A percentile compares a stretch with the other conserved stretches of the same genome.
Evolutionary conservation across 2,329 filamentous ascomycete genomes (phyloP).

Genomic region (Teratosphaeria gauchensis): DNA sequence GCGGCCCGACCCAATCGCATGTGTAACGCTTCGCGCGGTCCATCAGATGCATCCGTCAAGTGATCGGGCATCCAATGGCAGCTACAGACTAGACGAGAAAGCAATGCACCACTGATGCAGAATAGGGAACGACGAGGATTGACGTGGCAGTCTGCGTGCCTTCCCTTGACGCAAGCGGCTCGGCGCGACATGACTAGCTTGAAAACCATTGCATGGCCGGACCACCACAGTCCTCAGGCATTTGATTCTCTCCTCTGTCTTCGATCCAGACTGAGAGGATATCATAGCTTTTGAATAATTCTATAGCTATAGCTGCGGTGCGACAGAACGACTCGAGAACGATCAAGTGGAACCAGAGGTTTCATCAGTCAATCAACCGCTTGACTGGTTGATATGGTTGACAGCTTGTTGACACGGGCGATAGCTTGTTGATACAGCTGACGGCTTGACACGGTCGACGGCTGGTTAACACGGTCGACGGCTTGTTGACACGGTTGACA

Average conservation of each 20-base stretch:
- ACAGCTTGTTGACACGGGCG: too few species aligned
- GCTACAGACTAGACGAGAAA: not conserved
- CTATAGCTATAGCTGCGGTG: not conserved
- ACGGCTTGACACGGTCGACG: too few species aligned
- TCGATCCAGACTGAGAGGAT: not conserved
- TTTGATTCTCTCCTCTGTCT: not conserved
- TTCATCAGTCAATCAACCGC: too few species aligned
- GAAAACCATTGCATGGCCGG: too few species aligned
- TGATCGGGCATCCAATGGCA: not conserved
- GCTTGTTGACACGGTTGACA: too few species aligned
- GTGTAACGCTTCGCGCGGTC: slow-evolving; percentile 1
- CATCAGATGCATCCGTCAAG: not conserved
- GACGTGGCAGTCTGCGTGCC: not conserved
- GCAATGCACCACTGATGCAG: not conserved
- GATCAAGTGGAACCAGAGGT: not conserved
- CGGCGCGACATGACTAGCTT: not conserved
- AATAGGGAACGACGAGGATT: not conserved
- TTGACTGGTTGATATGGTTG: too few species aligned
- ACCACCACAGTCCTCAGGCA: not conserved
- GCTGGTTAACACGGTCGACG: too few species aligned
- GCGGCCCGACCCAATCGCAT: slow-evolving; percentile 1
- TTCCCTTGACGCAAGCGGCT: not conserved
- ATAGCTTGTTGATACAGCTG: too few species aligned
- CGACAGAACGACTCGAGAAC: not conserved
- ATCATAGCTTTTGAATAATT: not conserved